Conservation (phyloP, 2,329 filamentous ascomycete species). For the Aspergillus spinulosporus region DNA sequence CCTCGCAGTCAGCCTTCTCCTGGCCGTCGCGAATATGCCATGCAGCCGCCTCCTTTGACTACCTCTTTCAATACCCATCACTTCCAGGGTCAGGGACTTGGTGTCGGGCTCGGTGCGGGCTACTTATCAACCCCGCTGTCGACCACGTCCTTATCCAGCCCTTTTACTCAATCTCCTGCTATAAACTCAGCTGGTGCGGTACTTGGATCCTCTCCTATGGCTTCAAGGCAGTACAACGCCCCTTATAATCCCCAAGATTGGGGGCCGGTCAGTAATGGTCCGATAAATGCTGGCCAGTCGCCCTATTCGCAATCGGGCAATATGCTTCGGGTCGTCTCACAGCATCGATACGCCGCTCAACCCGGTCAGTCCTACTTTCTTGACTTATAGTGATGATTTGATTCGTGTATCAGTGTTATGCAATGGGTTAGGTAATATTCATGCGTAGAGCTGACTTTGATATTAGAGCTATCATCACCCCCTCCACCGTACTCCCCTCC, state of each 20-base stretch:
- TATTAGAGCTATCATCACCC: constrained; percentile 33
- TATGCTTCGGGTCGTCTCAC: constrained; percentile 30
- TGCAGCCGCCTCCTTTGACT: constrained; percentile 45
- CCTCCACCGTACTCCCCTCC: constrained; percentile 44
- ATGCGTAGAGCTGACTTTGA: constrained; percentile 23
- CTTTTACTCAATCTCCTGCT: constrained; percentile 45
- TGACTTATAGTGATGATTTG: background rate
- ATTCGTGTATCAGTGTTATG: background rate
- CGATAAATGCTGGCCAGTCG: constrained; percentile 28
- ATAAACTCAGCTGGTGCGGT: constrained; percentile 38
- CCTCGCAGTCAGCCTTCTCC: constrained; percentile 39
- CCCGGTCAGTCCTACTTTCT: constrained; percentile 32
- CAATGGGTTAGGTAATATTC: constrained; percentile 9
- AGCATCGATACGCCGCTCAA: constrained; percentile 30
- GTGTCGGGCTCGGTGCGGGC: constrained; percentile 28
- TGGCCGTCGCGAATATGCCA: constrained; percentile 44
- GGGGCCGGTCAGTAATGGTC: constrained; percentile 40
- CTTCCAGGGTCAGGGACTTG: constrained; percentile 37
- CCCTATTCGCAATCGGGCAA: constrained; percentile 31
- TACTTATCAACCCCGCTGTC: constrained; percentile 43
- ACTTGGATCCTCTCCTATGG: constrained; percentile 44
- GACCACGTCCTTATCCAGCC: constrained; percentile 46
- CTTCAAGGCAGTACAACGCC: constrained; percentile 46
- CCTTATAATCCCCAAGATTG: constrained; percentile 54
- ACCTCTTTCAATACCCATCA: constrained; percentile 42